Evolutionary conservation across 768 basidiomycete genomes (phyloP), one percentile per base, ranked within the genome.

Genomic region (Glaciozyma martinii): DNA sequence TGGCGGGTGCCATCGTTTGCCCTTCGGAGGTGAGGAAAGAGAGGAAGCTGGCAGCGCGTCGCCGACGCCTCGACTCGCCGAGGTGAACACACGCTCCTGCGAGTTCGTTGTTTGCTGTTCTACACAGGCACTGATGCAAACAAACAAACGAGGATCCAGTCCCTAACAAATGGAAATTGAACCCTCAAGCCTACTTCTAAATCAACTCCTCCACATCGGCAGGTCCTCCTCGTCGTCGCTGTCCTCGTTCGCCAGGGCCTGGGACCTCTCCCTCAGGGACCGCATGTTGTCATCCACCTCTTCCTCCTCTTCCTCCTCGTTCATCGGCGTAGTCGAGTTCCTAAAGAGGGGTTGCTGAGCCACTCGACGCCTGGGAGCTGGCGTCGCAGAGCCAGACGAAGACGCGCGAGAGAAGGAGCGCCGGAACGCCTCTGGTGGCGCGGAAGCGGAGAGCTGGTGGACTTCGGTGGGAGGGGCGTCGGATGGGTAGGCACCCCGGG

Each of bases 391-490:
- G 27, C 27, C n/a, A 15, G 50, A 52, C 15, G 50, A n/a, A n/a
- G n/a, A 30, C 12, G 27, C 50, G 21, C 50, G 50, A 3, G 54
- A 32, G 30, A 25, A 10, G 18, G 56, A 37, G 21, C 8, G 19
- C 8, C 37, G 37, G 57, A 40, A 53, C 12, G 65, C 21, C 3
- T 59, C 50, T 7, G 68, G 65, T 19, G 65, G 59, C 21, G 66
- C 65, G 9, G 61, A 62, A 0, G 64, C 62, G 1, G 56, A 58
- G 12, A 69, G 59, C 33, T 69, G 68, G 1, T 65, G 68, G 21
- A 69, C 40, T 25, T 69, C 68, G n/a, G 57, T 32, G 3, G 50
- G 21, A 15, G 57, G 25, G 10, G 53, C 30, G 25, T 32, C 15
- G 2, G 59, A 42, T 25, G 43, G 2, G 27, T 12, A 37, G 5